Evolutionary conservation across 2,329 filamentous ascomycete genomes (phyloP).

Genomic region (Aspergillus oerlinghausenensis): DNA sequence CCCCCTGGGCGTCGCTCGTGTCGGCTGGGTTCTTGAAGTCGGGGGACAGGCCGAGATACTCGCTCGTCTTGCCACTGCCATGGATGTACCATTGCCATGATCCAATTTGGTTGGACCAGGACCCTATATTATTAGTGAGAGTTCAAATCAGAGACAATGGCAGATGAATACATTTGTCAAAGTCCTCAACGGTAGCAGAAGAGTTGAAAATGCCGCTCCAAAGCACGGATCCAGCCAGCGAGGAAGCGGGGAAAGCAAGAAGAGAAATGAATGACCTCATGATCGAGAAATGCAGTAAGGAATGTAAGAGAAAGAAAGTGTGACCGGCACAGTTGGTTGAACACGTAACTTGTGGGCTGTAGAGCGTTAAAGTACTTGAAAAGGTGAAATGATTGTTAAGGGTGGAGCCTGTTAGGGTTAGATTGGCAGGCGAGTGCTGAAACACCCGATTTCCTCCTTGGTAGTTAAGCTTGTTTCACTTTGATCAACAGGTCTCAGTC

Average conservation of each 20-base stretch:
- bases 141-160: neutral
- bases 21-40: constrained; percentile 64
- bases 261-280: constrained; percentile 11
- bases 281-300: neutral
- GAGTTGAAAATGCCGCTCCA: constrained; percentile 28
- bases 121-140: constrained; percentile 42
- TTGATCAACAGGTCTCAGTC: neutral
- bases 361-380: neutral
- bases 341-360: neutral
- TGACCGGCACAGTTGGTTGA: neutral
- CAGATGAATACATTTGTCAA: constrained; percentile 20
- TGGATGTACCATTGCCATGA: constrained; percentile 76
- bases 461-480: constrained; percentile 1
- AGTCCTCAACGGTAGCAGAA: constrained; percentile 16
- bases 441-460: neutral
- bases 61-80: constrained; percentile 46
- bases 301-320: neutral
- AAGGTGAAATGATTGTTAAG: neutral
- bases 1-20: constrained; percentile 58
- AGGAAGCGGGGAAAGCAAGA: constrained; percentile 7
- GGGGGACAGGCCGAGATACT: constrained; percentile 60
- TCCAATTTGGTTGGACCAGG: constrained; percentile 63
- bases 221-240: constrained; percentile 18
- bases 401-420: neutral
- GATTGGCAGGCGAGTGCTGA: constrained; percentile 3